phyloP scores from a whole-genome alignment of 495 filamentous ascomycete genomes.

The Podospora conica region DNA sequence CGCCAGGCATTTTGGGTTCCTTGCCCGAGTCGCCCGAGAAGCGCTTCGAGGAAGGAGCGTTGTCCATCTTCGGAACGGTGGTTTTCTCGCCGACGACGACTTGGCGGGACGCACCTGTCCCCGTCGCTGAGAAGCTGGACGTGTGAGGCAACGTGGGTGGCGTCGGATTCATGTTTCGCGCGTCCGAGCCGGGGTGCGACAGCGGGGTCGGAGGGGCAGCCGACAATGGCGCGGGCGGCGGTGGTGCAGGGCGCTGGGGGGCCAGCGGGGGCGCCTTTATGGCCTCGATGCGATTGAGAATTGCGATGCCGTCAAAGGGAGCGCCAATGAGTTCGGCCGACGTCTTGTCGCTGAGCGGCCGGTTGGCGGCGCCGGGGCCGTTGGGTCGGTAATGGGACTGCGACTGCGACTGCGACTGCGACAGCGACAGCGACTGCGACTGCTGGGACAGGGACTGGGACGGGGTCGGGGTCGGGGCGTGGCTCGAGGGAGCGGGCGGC shows the following conservation, averaged over 20 bases:
- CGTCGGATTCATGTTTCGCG: constrained; percentile 42
- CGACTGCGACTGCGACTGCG: not conserved
- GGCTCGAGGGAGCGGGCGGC: not conserved
- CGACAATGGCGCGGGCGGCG: constrained; percentile 38
- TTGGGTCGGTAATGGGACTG: not conserved
- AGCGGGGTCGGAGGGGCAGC: constrained; percentile 36
- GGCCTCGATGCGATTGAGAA: constrained; percentile 64
- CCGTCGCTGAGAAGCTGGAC: constrained; percentile 59
- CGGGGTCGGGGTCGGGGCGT: constrained; percentile 14
- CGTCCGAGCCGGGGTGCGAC: constrained; percentile 54
- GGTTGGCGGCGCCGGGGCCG: constrained; percentile 16
- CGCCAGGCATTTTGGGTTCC: constrained; percentile 47
- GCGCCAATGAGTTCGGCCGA: constrained; percentile 67
- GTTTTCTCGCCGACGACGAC: constrained; percentile 43
- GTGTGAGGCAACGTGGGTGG: constrained; percentile 63
- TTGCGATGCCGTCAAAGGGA: constrained; percentile 62
- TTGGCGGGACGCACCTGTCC: constrained; percentile 38
- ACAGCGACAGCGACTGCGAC: too few relatives aligned
- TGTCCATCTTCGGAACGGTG: constrained; percentile 48
- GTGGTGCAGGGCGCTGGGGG: constrained; percentile 31
- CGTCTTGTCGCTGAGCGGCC: constrained; percentile 54
- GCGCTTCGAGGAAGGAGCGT: constrained; percentile 59
- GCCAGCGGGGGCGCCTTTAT: constrained; percentile 35
- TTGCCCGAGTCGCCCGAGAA: constrained; percentile 74
- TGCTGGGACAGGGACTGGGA: too few relatives aligned